Conservation (phyloP, 371 early-diverging fungal species). For the Umbelopsis sp. region DNA sequence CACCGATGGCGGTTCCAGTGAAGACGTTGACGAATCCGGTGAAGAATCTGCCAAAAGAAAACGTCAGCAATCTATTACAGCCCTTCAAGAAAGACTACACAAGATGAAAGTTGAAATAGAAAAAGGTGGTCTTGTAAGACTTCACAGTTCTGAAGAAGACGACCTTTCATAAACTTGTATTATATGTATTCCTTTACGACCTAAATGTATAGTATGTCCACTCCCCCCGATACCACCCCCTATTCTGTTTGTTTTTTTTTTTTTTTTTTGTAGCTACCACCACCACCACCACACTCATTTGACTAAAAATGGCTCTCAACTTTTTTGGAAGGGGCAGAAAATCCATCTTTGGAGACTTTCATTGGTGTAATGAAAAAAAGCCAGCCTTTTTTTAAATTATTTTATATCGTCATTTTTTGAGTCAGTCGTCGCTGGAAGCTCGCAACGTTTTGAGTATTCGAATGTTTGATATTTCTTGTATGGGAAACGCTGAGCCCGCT, state of each 20-base stretch:
- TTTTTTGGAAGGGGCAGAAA: too few species aligned
- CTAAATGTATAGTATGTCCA: slow-evolving; percentile 19
- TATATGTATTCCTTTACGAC: neutral
- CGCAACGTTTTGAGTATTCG: slow-evolving; percentile 25
- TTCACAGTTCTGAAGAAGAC: neutral
- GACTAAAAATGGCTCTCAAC: too few species aligned
- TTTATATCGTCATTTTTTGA: neutral
- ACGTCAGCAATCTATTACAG: slow-evolving; percentile 10
- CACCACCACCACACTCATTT: too few species aligned
- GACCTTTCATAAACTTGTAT: slow-evolving; percentile 6
- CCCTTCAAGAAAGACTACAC: slow-evolving; percentile 10
- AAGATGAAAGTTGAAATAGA: slow-evolving; percentile 18
- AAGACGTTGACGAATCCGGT: neutral
- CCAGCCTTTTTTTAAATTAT: too few species aligned
- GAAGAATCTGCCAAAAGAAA: neutral
- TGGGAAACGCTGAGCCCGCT: slow-evolving; percentile 70
- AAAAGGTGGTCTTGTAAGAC: slow-evolving; percentile 6
- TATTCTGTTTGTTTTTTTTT: neutral
- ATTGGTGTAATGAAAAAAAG: too few species aligned
- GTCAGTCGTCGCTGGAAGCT: neutral
- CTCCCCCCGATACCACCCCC: slow-evolving; percentile 19
- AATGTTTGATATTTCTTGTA: slow-evolving; percentile 59
- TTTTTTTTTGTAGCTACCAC: neutral
- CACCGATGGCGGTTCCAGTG: neutral
- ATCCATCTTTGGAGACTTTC: too few species aligned